Percentiles rank a stretch among this genome's conserved stretches.
phyloP scores from a whole-genome alignment of 352 stramenopile genomes.

The Phytopythium vexans region DNA sequence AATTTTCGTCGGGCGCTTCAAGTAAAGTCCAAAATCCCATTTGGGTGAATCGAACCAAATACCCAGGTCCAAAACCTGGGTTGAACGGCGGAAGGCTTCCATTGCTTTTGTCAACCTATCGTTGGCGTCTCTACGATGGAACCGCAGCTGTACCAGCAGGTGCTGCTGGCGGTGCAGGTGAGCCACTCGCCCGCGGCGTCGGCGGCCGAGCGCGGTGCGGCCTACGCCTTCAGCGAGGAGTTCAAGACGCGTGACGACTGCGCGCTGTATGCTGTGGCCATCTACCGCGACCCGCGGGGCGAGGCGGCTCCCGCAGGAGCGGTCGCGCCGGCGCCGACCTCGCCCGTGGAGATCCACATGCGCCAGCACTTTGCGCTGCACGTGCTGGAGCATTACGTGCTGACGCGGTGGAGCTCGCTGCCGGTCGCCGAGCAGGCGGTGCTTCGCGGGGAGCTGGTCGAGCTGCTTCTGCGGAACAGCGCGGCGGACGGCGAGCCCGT shows the following conservation, averaged over 20 bases:
- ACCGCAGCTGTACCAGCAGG: slow-evolving; percentile 60
- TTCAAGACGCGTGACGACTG: slow-evolving; percentile 74
- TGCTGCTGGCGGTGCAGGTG: slow-evolving; percentile 69
- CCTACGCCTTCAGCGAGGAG: slow-evolving; percentile 72
- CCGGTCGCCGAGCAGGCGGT: slow-evolving; percentile 36
- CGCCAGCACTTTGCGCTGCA: slow-evolving; percentile 80
- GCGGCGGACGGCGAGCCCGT: slow-evolving; percentile 34
- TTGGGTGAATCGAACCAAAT: no score
- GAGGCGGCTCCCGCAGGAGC: slow-evolving; percentile 15
- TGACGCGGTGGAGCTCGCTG: slow-evolving; percentile 52
- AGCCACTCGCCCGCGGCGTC: slow-evolving; percentile 59
- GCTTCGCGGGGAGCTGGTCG: slow-evolving; percentile 55
- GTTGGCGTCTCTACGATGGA: slow-evolving; percentile 31
- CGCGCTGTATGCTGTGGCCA: slow-evolving; percentile 65
- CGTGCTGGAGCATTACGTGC: slow-evolving; percentile 67
- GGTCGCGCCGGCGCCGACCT: slow-evolving; percentile 3
- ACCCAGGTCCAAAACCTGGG: no score
- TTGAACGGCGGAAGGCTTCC: no score
- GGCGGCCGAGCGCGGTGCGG: slow-evolving; percentile 37
- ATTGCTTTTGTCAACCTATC: no score
- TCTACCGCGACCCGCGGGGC: slow-evolving; percentile 51
- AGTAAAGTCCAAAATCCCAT: no score
- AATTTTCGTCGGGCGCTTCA: no score
- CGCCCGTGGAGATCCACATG: slow-evolving; percentile 35
- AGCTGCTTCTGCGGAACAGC: slow-evolving; percentile 34